Conservation (phyloP, 495 filamentous ascomycete species). For the Penicillium cosmopolitanum region DNA sequence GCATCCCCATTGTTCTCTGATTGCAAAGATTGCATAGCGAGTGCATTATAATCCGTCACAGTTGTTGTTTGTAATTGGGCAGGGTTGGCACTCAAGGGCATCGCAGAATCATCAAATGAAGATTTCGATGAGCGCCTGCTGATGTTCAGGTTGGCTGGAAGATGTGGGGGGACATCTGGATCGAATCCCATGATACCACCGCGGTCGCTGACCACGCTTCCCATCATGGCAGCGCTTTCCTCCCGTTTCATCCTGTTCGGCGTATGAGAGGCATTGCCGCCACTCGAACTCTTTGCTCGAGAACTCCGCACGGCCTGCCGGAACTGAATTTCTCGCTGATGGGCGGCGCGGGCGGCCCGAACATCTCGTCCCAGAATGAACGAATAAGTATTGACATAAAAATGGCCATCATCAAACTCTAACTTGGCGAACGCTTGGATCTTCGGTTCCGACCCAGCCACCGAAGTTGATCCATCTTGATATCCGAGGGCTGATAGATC, state of each 20-base stretch:
- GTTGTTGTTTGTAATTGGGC: conserved; percentile 47
- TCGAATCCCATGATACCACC: conserved; percentile 63
- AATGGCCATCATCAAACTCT: conserved; percentile 71
- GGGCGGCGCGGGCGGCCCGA: conserved; percentile 54
- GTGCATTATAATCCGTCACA: conserved; percentile 46
- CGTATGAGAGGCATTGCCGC: conserved; percentile 50
- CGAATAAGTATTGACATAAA: conserved; percentile 70
- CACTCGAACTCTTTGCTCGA: conserved; percentile 52
- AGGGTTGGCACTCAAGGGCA: conserved; percentile 47
- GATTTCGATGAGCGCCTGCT: conserved; percentile 54
- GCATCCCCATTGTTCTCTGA: conserved; percentile 38
- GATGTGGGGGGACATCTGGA: conserved; percentile 48
- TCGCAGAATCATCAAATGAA: conserved; percentile 41
- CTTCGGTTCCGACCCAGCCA: conserved; percentile 50
- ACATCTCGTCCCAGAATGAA: conserved; percentile 70
- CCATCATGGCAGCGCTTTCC: conserved; percentile 47
- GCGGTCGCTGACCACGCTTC: conserved; percentile 61
- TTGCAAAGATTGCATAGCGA: conserved; percentile 50
- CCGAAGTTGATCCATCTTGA: conserved; percentile 41
- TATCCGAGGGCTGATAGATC: conserved; percentile 48
- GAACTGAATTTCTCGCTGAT: conserved; percentile 50
- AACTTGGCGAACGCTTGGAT: conserved; percentile 71
- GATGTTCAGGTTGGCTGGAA: conserved; percentile 43
- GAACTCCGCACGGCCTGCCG: conserved; percentile 46
- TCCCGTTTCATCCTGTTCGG: conserved; percentile 52